phyloP scores from a whole-genome alignment of 2,329 filamentous ascomycete species.

The Penicillium hordei region DNA sequence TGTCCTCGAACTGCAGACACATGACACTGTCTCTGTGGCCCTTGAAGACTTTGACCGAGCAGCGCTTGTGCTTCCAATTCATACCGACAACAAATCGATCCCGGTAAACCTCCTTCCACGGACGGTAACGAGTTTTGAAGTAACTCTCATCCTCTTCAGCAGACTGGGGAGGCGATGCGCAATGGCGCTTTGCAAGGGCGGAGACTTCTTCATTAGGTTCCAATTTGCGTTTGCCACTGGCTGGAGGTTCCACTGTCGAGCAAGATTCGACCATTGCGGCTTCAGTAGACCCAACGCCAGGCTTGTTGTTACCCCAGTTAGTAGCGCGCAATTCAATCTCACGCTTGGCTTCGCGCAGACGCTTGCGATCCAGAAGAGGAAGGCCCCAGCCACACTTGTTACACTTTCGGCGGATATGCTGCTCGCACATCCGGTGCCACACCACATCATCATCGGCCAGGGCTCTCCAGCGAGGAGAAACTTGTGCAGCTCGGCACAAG shows the following conservation, averaged over 20 bases:
- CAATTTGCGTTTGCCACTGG: slow-evolving; percentile 30
- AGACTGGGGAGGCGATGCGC: slow-evolving; percentile 25
- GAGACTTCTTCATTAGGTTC: slow-evolving; percentile 30
- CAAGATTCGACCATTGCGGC: slow-evolving; percentile 20
- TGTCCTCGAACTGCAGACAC: slow-evolving; percentile 79
- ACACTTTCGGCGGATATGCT: slow-evolving; percentile 91
- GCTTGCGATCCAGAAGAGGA: slow-evolving; percentile 83
- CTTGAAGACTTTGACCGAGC: slow-evolving; percentile 76
- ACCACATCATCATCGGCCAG: slow-evolving; percentile 97
- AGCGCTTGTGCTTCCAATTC: slow-evolving; percentile 96
- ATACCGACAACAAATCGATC: slow-evolving; percentile 93
- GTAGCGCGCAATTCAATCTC: slow-evolving; percentile 72
- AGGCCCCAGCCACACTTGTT: slow-evolving; percentile 95
- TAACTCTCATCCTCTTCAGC: slow-evolving; percentile 46
- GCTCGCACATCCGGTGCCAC: slow-evolving; percentile 98
- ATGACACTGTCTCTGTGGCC: slow-evolving; percentile 87
- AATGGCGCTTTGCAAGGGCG: slow-evolving; percentile 34
- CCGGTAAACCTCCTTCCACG: slow-evolving; percentile 97
- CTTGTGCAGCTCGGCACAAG: slow-evolving; percentile 92
- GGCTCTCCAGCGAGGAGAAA: slow-evolving; percentile 81
- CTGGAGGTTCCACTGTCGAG: slow-evolving; percentile 15
- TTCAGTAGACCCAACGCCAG: slow-evolving; percentile 42
- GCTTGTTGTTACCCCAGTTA: slow-evolving; percentile 57
- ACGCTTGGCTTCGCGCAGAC: slow-evolving; percentile 80
- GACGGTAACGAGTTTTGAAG: slow-evolving; percentile 57